phyloP scores from a whole-genome alignment of 2,329 filamentous ascomycete species.

The Parafenestella ontariensis region DNA sequence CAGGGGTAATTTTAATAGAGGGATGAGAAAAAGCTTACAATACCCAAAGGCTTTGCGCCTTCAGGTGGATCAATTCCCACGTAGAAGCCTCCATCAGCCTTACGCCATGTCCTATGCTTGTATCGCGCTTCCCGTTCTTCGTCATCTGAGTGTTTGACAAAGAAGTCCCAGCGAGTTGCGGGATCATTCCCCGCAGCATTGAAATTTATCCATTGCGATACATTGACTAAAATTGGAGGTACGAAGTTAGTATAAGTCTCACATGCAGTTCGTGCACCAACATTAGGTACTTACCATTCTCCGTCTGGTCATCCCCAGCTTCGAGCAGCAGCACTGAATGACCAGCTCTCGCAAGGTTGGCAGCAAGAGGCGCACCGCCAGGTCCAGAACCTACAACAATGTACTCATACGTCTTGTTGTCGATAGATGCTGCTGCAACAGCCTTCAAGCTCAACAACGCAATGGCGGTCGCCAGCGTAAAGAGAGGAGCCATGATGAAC shows the following conservation, averaged over 20 bases:
- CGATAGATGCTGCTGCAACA: slow-evolving; percentile 11
- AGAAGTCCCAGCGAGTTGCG: slow-evolving; percentile 67
- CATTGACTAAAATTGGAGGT: no score
- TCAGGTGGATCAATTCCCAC: slow-evolving; percentile 60
- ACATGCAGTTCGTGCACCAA: no score
- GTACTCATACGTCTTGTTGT: slow-evolving; percentile 60
- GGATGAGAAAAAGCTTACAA: slow-evolving; percentile 40
- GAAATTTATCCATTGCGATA: slow-evolving; percentile 58
- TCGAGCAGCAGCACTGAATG: slow-evolving; percentile 65
- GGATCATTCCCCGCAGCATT: slow-evolving; percentile 63
- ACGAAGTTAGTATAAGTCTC: no score
- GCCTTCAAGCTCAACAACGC: slow-evolving; percentile 7
- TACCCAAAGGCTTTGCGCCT: slow-evolving; percentile 59
- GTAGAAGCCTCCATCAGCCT: slow-evolving; percentile 59
- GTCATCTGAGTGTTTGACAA: slow-evolving; percentile 65
- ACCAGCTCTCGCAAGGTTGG: slow-evolving; percentile 52
- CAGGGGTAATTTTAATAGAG: background rate
- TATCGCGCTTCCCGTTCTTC: slow-evolving; percentile 60
- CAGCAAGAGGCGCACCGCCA: slow-evolving; percentile 22
- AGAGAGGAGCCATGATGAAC: slow-evolving; percentile 20
- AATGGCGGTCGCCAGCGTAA: slow-evolving; percentile 9
- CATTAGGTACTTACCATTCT: no score
- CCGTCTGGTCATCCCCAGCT: slow-evolving; percentile 63
- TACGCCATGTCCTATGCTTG: slow-evolving; percentile 64
- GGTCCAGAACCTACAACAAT: slow-evolving; percentile 59